phyloP scores from a whole-genome alignment of 495 filamentous ascomycete species.

The Darksidea phi region DNA sequence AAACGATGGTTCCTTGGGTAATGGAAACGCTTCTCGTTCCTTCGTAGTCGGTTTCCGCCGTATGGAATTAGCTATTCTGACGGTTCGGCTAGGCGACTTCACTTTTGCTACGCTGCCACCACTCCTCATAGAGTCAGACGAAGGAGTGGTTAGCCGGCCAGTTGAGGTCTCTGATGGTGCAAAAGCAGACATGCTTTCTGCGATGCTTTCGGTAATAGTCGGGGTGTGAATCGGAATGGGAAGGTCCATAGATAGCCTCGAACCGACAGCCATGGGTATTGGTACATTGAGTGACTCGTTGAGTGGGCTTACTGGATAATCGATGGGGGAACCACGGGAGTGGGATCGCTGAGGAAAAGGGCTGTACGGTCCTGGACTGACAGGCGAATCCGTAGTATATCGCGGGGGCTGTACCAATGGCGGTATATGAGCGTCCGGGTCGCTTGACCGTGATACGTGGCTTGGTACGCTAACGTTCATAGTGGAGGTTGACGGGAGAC shows the following conservation, averaged over 20 bases:
- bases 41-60: slow-evolving; percentile 17
- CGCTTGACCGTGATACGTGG: slow-evolving; percentile 16
- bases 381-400: slow-evolving; percentile 22
- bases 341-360: not conserved
- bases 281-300: slow-evolving; percentile 30
- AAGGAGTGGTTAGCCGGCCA: slow-evolving; percentile 20
- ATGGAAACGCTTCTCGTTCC: slow-evolving; percentile 14
- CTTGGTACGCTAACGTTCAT: slow-evolving; percentile 11
- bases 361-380: slow-evolving; percentile 10
- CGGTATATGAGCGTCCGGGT: not conserved
- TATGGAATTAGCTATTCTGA: slow-evolving; percentile 27
- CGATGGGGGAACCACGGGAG: slow-evolving; percentile 10
- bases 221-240: slow-evolving; percentile 25
- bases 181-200: slow-evolving; percentile 5
- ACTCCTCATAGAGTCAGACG: slow-evolving; percentile 23
- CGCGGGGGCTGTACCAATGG: slow-evolving; percentile 7
- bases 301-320: slow-evolving; percentile 29
- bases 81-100: slow-evolving; percentile 23
- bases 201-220: slow-evolving; percentile 5
- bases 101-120: slow-evolving; percentile 14
- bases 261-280: slow-evolving; percentile 18
- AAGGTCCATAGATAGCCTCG: slow-evolving; percentile 18
- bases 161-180: slow-evolving; percentile 16
- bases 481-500: slow-evolving; percentile 20
- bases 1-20: slow-evolving; percentile 29